A percentile compares a stretch with the other conserved stretches of the same genome.
Evolutionary conservation across 192 early-diverging fungal genomes (phyloP).

Genomic region (Phlyctochytrium arcticum): DNA sequence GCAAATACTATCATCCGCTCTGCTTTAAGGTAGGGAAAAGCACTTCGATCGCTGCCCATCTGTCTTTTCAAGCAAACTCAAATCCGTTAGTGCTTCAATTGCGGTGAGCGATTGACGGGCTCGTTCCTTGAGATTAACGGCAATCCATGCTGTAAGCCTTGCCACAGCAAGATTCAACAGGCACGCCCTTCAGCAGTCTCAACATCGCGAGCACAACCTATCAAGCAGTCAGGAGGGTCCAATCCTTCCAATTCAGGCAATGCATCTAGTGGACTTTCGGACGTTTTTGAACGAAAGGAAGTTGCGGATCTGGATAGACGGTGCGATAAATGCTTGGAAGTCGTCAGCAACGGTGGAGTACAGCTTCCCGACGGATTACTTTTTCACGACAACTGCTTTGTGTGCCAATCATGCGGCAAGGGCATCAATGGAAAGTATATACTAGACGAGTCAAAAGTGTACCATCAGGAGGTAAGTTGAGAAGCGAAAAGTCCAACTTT

Average conservation of each 20-base stretch:
- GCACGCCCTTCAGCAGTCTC: not conserved
- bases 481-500: not conserved
- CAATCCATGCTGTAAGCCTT: conserved; percentile 14
- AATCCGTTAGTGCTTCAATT: conserved; percentile 13
- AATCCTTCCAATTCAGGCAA: not conserved
- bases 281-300: not conserved
- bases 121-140: conserved; percentile 13
- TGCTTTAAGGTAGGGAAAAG: conserved; percentile 28
- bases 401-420: not conserved
- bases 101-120: not conserved
- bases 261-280: not conserved
- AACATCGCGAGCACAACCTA: no score
- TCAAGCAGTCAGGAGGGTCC: no score
- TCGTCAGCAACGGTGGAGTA: not conserved
- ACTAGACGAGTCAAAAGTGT: not conserved
- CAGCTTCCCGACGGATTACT: conserved; percentile 5
- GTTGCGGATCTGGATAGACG: not conserved
- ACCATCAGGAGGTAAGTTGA: conserved; percentile 10
- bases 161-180: not conserved
- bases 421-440: conserved; percentile 9
- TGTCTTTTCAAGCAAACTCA: not conserved
- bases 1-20: conserved; percentile 8
- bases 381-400: not conserved
- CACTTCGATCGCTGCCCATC: no score
- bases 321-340: conserved; percentile 7